A percentile compares a stretch with the other conserved stretches of the same genome.
Conservation (phyloP, 75 land plant species). For the Picea sitchensis region DNA sequence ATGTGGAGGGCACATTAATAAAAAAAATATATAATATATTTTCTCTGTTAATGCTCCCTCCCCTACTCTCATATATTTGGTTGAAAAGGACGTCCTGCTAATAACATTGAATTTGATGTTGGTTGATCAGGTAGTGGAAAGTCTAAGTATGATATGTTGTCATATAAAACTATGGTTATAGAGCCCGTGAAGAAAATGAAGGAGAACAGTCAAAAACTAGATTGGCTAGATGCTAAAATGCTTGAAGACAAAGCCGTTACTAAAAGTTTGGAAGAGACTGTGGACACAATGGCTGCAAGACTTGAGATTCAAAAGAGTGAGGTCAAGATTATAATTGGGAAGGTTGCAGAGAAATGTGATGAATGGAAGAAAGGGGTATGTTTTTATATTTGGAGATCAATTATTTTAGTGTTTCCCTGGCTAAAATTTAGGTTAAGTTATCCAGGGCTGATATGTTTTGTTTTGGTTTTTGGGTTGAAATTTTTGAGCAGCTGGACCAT, state of each 20-base stretch:
- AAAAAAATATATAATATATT: too few species aligned
- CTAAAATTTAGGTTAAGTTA: background rate
- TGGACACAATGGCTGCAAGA: background rate
- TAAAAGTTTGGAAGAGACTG: conserved; percentile 14
- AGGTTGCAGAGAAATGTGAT: conserved; percentile 8
- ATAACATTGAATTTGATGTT: background rate
- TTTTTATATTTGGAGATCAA: background rate
- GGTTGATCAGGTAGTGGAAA: conserved; percentile 7
- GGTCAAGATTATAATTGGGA: conserved; percentile 14
- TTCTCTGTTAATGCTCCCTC: too few species aligned
- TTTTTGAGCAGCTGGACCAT: too few species aligned
- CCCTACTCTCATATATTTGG: background rate
- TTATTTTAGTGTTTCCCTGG: background rate
- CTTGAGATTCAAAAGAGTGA: conserved; percentile 20
- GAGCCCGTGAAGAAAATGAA: conserved; percentile 26
- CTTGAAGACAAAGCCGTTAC: conserved; percentile 7
- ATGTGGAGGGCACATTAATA: too few species aligned
- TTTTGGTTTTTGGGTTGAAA: too few species aligned
- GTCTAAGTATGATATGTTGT: conserved; percentile 21
- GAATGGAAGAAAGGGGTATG: conserved; percentile 16
- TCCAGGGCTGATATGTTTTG: too few species aligned
- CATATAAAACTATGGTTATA: conserved; percentile 16
- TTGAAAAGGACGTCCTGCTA: background rate
- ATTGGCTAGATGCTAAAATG: conserved; percentile 16
- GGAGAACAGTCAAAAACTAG: conserved; percentile 11